phyloP scores from a whole-genome alignment of 352 stramenopile genomes.

The Globisporangium barbulae region DNA sequence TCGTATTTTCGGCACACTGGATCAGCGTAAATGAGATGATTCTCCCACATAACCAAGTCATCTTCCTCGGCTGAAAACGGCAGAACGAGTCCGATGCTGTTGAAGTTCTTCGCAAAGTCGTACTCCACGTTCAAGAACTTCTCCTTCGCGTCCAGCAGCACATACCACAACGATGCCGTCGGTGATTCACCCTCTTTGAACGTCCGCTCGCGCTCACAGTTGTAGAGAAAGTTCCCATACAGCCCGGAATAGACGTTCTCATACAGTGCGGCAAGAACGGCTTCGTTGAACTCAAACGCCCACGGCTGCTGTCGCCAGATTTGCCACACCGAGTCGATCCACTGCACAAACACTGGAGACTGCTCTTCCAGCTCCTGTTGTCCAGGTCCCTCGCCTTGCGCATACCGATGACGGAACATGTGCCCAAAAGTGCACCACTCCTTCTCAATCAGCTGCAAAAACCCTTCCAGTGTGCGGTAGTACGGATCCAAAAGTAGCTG shows the following conservation, averaged over 20 bases:
- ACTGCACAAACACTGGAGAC: slow-evolving; percentile 99
- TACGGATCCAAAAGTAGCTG: slow-evolving; percentile 98
- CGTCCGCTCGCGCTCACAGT: slow-evolving; percentile 89
- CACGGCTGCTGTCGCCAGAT: slow-evolving; percentile 95
- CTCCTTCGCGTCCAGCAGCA: slow-evolving; percentile 54
- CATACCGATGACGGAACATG: slow-evolving; percentile 96
- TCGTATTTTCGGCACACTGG: slow-evolving; percentile 85
- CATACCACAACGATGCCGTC: slow-evolving; percentile 73
- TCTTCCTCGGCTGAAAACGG: slow-evolving; percentile 83
- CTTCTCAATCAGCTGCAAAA: slow-evolving; percentile 97
- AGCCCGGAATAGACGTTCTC: slow-evolving; percentile 96
- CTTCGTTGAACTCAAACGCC: slow-evolving; percentile 98
- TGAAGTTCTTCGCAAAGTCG: slow-evolving; percentile 81
- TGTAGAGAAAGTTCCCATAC: slow-evolving; percentile 98
- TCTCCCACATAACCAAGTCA: slow-evolving; percentile 79
- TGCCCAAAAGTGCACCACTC: slow-evolving; percentile 99
- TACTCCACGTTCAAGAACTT: slow-evolving; percentile 84
- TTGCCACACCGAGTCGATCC: slow-evolving; percentile 98
- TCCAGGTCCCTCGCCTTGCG: slow-evolving; percentile 92
- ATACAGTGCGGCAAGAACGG: slow-evolving; percentile 90
- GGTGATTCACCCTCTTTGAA: slow-evolving; percentile 54
- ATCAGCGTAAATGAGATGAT: slow-evolving; percentile 77
- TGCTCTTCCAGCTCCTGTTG: slow-evolving; percentile 95
- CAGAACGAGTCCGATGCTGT: slow-evolving; percentile 76
- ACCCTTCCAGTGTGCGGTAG: slow-evolving; percentile 95